Evolutionary conservation across 2,329 filamentous ascomycete species (phyloP).

Genomic region (Tolypocladium tropicale): DNA sequence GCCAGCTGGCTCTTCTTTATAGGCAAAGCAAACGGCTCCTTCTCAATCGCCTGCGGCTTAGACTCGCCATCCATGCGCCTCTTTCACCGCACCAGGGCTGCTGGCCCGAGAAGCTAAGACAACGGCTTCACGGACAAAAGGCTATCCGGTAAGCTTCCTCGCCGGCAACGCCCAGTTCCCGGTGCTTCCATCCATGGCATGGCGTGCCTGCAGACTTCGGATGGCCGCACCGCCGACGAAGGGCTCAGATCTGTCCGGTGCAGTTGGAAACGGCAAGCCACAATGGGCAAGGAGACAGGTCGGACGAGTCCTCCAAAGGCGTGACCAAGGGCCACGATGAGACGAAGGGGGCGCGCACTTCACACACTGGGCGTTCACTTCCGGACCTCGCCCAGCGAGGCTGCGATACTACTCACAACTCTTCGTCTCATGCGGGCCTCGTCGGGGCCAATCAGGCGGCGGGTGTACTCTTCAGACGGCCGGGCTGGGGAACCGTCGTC

Average conservation of each 20-base stretch:
- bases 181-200: neutral
- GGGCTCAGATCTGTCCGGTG: neutral
- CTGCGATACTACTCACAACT: neutral
- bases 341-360: neutral
- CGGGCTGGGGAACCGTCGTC: neutral
- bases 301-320: neutral
- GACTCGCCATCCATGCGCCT: neutral
- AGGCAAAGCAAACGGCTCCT: neutral
- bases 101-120: neutral
- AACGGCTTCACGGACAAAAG: neutral
- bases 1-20: neutral
- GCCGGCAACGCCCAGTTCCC: neutral
- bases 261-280: neutral
- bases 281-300: neutral
- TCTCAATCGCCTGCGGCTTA: neutral
- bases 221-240: neutral
- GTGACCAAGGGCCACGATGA: neutral
- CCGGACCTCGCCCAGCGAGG: neutral
- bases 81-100: neutral
- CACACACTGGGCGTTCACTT: neutral
- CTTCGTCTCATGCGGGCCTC: neutral
- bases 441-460: neutral
- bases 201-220: neutral
- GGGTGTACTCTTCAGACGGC: neutral
- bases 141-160: neutral